Base-by-base conservation (phyloP, 768 basidiomycete genomes). In the Mycena rebaudengoi region DNA sequence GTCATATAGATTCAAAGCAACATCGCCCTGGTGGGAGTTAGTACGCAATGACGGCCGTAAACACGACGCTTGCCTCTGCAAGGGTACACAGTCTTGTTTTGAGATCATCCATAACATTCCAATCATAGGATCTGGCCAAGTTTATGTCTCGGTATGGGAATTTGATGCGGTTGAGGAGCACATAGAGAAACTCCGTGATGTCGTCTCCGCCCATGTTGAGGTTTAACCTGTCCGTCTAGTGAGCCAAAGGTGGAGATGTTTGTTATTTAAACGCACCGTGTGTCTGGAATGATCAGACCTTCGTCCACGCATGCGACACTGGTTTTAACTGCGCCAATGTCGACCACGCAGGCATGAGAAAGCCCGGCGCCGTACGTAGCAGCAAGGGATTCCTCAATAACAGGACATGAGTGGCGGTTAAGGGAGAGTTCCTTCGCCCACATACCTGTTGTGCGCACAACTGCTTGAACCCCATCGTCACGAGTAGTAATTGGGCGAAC, bases 341-440 rank as follows among this genome's bases (percentile, higher is more conserved):
- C 95, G 33, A 99, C 92, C 5, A 99, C 94, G 71, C 98, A 99
- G 12, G 96, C 98, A 70, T 89, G 92, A 0, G 94, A 94, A 52
- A 99, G 89, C 7, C 97, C 97, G 7, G 97, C 96, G 21, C 96
- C 96, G 73, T 96, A 98, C 0, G 95, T 95, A 4, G 96, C 95
- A 32, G 94, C 92, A 39, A 97, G 81, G 4, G 95, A 91, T 82
- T 98, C 96, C 94, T 98, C 65, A 16, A 61, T 5, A 41, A n/a
- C n/a, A n/a, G n/a, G n/a, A n/a, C n/a, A n/a, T n/a, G n/a, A 59
- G 12, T 41, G 52, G 33, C 35, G 32, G 23, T 53, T 28, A 23
- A 46, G 59, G 16, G 3, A 18, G 14, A 39, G 8, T 28, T 7
- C 20, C 25, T 13, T 30, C 49, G 43, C 43, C 21, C 30, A 25